Base-by-base conservation (phyloP, 305 asterid species). In the Solanum hybrid region DNA sequence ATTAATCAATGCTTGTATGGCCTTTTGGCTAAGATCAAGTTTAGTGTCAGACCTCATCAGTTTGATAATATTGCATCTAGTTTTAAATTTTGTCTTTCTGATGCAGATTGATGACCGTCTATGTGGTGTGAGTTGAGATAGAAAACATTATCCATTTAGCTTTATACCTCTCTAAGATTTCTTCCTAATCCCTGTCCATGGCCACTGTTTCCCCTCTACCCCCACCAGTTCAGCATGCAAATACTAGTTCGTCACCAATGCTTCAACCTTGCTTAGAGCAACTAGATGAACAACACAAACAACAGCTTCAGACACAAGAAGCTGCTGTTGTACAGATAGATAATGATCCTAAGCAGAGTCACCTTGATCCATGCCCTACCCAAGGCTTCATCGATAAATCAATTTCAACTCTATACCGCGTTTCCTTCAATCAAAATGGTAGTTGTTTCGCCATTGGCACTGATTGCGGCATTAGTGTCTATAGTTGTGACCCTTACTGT, bases 361-460 rank as follows among this genome's bases (percentile, higher is more conserved):
- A 73, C 82, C 80, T 90, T 38, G 31, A 38, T 51, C 89, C 93
- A 13, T 86, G 24, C 68, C 80, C 89, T 12, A 38, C 5, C 37
- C 72, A 12, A 72, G 85, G 32, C 37, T 24, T 45, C 6, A 83
- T 78, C 85, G 88, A 91, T 61, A 89, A 79, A 41, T 65, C 93
- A 4, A 89, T 89, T 83, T 92, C 91, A 7, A 91, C 94, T 90
- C 94, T 95, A 89, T 95, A 95, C 45, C 97, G 93, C 39, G 94
- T 95, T 41, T 94, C 99, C 0, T 97, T 95, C 93, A 97, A 97
- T 88, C 99, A 97, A 92, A 98, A 96, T 84, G 93, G 93, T 88
- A 96, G 96, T 22, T 97, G 99, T 77, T 97, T 97, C 90, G 95
- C 99, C 33, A 87, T 94, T 13, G 99, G 99, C 15, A 94, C 95